A percentile compares a stretch with the other conserved stretches of the same genome.
phyloP scores from a whole-genome alignment of 768 basidiomycete species.

The Boletus vermiculosoides region DNA sequence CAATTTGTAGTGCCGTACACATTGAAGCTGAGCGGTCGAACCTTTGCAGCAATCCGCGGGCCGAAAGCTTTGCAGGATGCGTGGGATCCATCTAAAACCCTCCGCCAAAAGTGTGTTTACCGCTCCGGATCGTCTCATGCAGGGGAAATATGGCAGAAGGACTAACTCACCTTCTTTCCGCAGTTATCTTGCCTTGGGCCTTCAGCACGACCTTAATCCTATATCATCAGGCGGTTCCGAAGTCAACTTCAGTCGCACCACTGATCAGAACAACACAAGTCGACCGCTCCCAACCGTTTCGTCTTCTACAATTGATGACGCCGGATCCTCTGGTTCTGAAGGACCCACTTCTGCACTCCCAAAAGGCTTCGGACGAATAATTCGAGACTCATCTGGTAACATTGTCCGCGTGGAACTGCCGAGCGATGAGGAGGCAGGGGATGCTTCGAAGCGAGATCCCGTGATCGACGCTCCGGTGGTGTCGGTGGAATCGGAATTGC shows the following conservation, averaged over 20 bases:
- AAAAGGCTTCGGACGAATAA: slow-evolving; percentile 75
- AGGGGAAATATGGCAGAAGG: background rate
- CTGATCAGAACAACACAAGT: background rate
- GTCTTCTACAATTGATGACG: background rate
- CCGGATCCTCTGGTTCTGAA: slow-evolving; percentile 2
- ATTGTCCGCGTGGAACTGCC: slow-evolving; percentile 67
- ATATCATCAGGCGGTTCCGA: slow-evolving; percentile 69
- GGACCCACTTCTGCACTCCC: slow-evolving; percentile 37
- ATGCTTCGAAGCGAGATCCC: slow-evolving; percentile 25
- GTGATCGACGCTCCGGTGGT: slow-evolving; percentile 41
- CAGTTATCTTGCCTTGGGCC: slow-evolving; percentile 79
- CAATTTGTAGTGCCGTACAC: background rate
- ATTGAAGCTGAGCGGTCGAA: slow-evolving; percentile 5
- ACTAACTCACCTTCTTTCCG: slow-evolving; percentile 1
- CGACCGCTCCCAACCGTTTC: background rate
- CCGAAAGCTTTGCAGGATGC: slow-evolving; percentile 78
- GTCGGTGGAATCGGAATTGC: slow-evolving; percentile 15
- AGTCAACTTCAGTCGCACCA: slow-evolving; percentile 20
- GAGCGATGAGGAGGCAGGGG: slow-evolving; percentile 43
- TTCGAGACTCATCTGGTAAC: slow-evolving; percentile 77
- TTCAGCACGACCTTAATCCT: slow-evolving; percentile 67
- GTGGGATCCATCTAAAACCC: slow-evolving; percentile 87
- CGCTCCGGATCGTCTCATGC: background rate
- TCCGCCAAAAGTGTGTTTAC: slow-evolving; percentile 83
- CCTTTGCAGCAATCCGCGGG: slow-evolving; percentile 65